Evolutionary conservation across 129 eudicot genomes (phyloP), one percentile per base, ranked within the genome.

Genomic region (Solidago caesia): DNA sequence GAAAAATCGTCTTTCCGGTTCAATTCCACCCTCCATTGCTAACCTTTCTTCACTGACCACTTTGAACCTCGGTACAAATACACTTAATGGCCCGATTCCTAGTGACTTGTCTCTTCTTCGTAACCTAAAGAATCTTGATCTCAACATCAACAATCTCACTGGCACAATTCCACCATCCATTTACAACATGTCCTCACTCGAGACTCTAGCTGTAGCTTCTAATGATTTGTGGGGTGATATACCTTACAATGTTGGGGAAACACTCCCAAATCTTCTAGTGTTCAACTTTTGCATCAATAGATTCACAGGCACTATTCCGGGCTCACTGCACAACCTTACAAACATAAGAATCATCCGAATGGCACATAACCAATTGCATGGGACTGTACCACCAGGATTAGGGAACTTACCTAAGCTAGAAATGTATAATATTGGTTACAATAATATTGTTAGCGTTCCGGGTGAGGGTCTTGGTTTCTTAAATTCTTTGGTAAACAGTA

Each of bases 281-380:
- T 82, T 91, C 66, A 85, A 86, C 77, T 84, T 84, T 58, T 88
- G 91, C 82, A 21, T 88, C 73, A 91, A 91, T 43, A 84, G 81
- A 53, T 88, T 91, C 82, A 91, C 91, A 0, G 97, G 96, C 1
- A 84, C 79, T 0, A 91, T 91, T 68, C 97, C 94, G 0, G 87
- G 86, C 61, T 87, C 94, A 0, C 56, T 88, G 84, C 91, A 87
- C 62, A 87, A 90, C 70, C 86, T 82, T 76, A 87, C 94, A 46
- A 84, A 82, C 66, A 88, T 91, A 61, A 47, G 70, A 83, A 39
- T 82, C 14, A 88, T 91, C 49, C 85, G 88, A 12, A 60, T 91
- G 77, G 88, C 86, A 14, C 72, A 78, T 60, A 91, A 91, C 59
- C 69, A 16, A 59, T 76, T 91, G 61, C 86, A 78, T 25, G 97